Conservation (phyloP, 2,329 filamentous ascomycete genomes). For the Ilyonectria mors-panacis region DNA sequence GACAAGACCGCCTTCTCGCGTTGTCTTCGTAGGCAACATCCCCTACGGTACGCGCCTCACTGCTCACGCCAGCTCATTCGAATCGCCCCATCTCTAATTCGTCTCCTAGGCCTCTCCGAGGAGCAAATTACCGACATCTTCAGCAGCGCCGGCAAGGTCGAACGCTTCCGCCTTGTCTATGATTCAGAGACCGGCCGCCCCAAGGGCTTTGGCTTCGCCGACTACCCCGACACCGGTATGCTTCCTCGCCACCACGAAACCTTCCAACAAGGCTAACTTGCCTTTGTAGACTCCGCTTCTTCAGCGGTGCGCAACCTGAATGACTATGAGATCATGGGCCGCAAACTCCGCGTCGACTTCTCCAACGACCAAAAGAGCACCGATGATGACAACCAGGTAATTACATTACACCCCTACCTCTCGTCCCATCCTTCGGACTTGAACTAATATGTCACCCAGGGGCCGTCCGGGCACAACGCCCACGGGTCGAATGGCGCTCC, state of each 20-base stretch:
- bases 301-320: constrained; percentile 96
- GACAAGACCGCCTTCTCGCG: constrained; percentile 81
- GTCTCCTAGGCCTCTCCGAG: constrained; percentile 85
- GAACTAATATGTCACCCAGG: constrained; percentile 20
- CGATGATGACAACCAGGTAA: constrained; percentile 62
- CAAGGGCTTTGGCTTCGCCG: constrained; percentile 97
- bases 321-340: constrained; percentile 94
- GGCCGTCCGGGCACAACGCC: constrained; percentile 43
- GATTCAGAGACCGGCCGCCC: constrained; percentile 95
- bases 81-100: constrained; percentile 39
- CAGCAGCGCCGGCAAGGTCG: constrained; percentile 88
- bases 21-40: constrained; percentile 89
- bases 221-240: constrained; percentile 91
- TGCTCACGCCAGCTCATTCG: not conserved
- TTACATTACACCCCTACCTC: not conserved
- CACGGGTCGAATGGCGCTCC: constrained; percentile 53
- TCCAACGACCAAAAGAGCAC: constrained; percentile 90
- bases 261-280: constrained; percentile 33
- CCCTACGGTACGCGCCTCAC: constrained; percentile 75
- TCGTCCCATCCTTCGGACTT: not conserved
- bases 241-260: not conserved
- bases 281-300: constrained; percentile 77
- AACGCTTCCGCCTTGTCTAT: constrained; percentile 94
- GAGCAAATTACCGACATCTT: constrained; percentile 97
- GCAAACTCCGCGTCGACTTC: constrained; percentile 95